phyloP scores from a whole-genome alignment of 2,329 filamentous ascomycete genomes.

The Thelonectria discophora region DNA sequence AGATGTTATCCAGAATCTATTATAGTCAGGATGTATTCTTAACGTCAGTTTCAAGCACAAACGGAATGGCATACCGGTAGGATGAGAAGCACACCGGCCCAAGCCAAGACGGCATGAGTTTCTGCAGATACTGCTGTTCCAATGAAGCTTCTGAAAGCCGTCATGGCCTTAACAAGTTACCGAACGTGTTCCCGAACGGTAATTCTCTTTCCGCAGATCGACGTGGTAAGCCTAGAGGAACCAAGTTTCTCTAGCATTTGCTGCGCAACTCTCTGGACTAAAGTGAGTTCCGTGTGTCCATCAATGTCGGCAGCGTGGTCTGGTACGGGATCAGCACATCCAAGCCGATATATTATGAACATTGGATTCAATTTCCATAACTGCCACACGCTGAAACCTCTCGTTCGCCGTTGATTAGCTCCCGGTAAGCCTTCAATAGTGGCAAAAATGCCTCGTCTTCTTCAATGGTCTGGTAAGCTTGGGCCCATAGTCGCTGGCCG shows the following conservation, averaged over 20 bases:
- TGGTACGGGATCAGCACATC: neutral
- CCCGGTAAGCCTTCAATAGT: neutral
- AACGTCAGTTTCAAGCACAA: neutral
- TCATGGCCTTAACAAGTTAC: neutral
- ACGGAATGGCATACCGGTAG: neutral
- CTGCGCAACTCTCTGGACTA: neutral
- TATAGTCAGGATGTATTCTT: neutral
- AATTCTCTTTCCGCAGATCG: neutral
- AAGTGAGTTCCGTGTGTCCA: neutral
- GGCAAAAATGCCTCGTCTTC: neutral
- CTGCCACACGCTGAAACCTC: neutral
- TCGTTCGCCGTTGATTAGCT: neutral
- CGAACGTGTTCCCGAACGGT: neutral
- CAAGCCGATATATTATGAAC: neutral
- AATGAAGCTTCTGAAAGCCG: neutral
- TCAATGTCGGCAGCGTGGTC: neutral
- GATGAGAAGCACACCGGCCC: neutral
- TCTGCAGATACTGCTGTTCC: neutral
- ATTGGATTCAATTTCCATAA: neutral
- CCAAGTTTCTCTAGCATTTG: neutral
- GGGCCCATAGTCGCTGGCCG: neutral
- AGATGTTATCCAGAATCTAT: neutral
- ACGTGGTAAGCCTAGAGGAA: neutral
- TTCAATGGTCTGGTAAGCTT: neutral
- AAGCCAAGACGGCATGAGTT: neutral